These are phyloP conservation scores for Aspergillus avenaceus DNA, from an alignment of 495 filamentous ascomycete species.

Conservation along the genomic window DNA sequence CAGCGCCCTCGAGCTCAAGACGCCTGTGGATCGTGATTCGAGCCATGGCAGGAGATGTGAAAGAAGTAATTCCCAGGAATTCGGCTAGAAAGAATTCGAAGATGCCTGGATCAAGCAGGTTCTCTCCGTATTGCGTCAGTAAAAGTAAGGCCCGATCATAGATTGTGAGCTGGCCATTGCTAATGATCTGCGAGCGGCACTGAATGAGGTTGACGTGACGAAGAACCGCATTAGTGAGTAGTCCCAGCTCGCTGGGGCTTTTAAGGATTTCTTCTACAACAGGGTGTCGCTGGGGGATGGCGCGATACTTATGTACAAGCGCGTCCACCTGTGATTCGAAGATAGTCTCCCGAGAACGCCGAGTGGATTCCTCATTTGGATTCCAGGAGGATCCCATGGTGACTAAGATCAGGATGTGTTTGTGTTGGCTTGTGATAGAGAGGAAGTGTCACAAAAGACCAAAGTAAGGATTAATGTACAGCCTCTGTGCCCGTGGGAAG, in stretches of 20 bases:
- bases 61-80: slow-evolving; percentile 29
- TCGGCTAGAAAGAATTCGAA: slow-evolving; percentile 39
- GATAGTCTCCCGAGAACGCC: slow-evolving; percentile 1
- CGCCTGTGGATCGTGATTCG: slow-evolving; percentile 13
- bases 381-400: background rate
- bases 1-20: slow-evolving; percentile 11
- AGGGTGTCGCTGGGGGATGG: slow-evolving; percentile 13
- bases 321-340: slow-evolving; percentile 13
- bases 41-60: slow-evolving; percentile 5
- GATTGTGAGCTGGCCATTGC: slow-evolving; percentile 37
- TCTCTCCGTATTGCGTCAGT: slow-evolving; percentile 26
- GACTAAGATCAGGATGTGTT: too few species aligned
- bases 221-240: slow-evolving; percentile 25
- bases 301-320: slow-evolving; percentile 21
- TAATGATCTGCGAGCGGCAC: slow-evolving; percentile 30
- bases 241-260: slow-evolving; percentile 7
- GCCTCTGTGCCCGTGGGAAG: too few species aligned
- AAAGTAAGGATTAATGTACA: too few species aligned
- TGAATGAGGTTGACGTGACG: slow-evolving; percentile 28
- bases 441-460: background rate
- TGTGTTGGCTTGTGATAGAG: too few species aligned
- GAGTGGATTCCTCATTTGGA: too few species aligned
- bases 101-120: slow-evolving; percentile 22
- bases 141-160: slow-evolving; percentile 36
- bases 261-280: slow-evolving; percentile 21